phyloP scores from a whole-genome alignment of 2,329 filamentous ascomycete genomes.

The Colletotrichum abscissum region DNA sequence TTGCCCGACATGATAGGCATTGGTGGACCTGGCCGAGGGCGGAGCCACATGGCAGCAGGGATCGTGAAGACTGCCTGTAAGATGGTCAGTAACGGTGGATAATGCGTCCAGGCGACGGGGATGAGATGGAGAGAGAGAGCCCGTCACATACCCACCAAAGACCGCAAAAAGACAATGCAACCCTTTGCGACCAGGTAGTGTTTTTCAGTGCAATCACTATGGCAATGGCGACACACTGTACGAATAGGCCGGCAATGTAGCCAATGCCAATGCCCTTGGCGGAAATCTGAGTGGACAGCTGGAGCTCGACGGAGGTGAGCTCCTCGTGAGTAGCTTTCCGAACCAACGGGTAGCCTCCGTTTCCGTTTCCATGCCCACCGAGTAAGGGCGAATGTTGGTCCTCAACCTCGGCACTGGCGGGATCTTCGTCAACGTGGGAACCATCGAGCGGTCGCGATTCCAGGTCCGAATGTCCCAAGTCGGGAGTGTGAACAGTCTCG shows the following conservation, averaged over 20 bases:
- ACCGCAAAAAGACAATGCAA: constrained; percentile 89
- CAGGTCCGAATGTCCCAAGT: constrained; percentile 43
- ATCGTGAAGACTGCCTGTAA: constrained; percentile 75
- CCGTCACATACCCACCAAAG: constrained; percentile 81
- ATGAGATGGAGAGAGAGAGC: neutral
- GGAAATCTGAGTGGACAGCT: constrained; percentile 89
- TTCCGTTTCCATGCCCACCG: constrained; percentile 40
- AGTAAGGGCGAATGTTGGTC: constrained; percentile 63
- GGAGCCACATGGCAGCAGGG: constrained; percentile 87
- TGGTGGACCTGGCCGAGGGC: constrained; percentile 88
- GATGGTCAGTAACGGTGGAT: neutral
- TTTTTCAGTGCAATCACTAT: constrained; percentile 80
- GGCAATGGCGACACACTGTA: constrained; percentile 85
- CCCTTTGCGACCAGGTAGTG: constrained; percentile 84
- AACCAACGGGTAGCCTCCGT: constrained; percentile 47
- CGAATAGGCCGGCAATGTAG: constrained; percentile 85
- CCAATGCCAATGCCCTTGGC: constrained; percentile 94
- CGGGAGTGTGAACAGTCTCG: constrained; percentile 44
- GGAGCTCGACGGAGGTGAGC: constrained; percentile 74
- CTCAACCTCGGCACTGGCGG: constrained; percentile 42
- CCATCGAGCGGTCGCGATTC: constrained; percentile 51
- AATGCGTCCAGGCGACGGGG: neutral
- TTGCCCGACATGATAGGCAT: constrained; percentile 59
- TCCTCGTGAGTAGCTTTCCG: constrained; percentile 57
- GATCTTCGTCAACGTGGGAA: constrained; percentile 44